Evolutionary conservation across 78 protist genomes (phyloP), one percentile per base, ranked within the genome.

Genomic region (Thecamonas trahens): DNA sequence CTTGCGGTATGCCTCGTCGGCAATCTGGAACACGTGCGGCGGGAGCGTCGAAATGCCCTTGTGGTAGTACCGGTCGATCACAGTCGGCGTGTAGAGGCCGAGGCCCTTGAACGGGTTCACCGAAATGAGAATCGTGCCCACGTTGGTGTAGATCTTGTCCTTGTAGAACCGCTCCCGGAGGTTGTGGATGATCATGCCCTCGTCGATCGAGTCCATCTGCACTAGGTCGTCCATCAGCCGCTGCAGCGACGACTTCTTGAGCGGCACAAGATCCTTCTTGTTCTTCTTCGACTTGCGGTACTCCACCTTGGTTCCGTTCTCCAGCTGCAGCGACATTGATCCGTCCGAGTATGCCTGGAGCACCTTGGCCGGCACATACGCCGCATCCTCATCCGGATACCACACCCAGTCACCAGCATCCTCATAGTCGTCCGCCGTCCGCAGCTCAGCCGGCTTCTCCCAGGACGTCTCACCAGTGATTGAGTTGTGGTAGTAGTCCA

Each of bases 271-370:
- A 24, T 50, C 22, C n/a, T n/a, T n/a, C n/a, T n/a, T n/a, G n/a
- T n/a, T n/a, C n/a, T n/a, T n/a, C n/a, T n/a, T n/a, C n/a, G n/a
- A n/a, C n/a, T n/a, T n/a, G n/a, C n/a, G n/a, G n/a, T 91, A 87
- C 44, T 91, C 87, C 39, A 82, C 79, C 70, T 83, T 85, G 53
- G 80, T 61, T 50, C 91, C 91, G 76, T 89, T 89, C 37, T 17
- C 28, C 58, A 60, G 39, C 47, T 65, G 61, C 49, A 50, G n/a
- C 57, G 42, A 42, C 54, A 20, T 5, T 42, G 58, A 20, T 28
- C 2, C n/a, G n/a, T n/a, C n/a, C n/a, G n/a, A n/a, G n/a, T n/a
- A n/a, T n/a, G n/a, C n/a, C n/a, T n/a, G n/a, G n/a, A 50, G 34
- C 20, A 50, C 55, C 22, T 22, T 50, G 34, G 22, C 55, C 55